Base-by-base conservation (phyloP, 331 rosid genomes). In the Malus hybrid region DNA sequence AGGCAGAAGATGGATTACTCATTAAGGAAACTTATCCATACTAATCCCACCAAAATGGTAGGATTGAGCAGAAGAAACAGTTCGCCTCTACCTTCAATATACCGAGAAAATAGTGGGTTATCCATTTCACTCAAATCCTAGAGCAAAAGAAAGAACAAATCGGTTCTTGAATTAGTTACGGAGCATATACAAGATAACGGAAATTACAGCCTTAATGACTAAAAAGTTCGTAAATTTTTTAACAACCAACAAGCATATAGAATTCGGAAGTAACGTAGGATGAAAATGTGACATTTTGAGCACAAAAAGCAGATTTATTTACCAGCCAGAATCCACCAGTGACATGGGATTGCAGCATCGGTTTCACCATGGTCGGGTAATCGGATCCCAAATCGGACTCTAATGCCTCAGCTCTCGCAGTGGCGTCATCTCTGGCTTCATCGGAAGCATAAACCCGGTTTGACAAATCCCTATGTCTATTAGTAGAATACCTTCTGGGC, bases 291-390 rank as follows among this genome's bases (percentile, higher is more conserved):
- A 44, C 20, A 39, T 18, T 18, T 48, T 19, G 24, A 24, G 30
- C 53, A 39, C 7, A 14, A 5, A 20, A 16, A 70, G 20, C 9
- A 28, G 57, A 20, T n/a, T 70, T 7, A 19, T 3, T 34, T 86
- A 91, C 97, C 93, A 91, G 92, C 98, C 98, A 91, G 68, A 89
- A 93, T 50, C 97, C 97, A 30, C 98, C 98, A 57, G 86, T 86
- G 10, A 93, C 83, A 80, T 91, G 97, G 5, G 98, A 91, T 64
- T 71, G 96, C 24, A 93, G 96, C 97, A 93, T 93, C 65, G 98
- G 5, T 77, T 86, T 93, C 2, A 87, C 56, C 65, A 91, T 88
- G n/a, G 55, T 42, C 0, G 97, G 98, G 74, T 74, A 71, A 13
- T 74, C 28, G 7, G 88, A 76, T 13, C 86, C 85, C 63, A 93